Evolutionary conservation across 805 yeast species (phyloP).

Genomic region (Danielia oregonensis): DNA sequence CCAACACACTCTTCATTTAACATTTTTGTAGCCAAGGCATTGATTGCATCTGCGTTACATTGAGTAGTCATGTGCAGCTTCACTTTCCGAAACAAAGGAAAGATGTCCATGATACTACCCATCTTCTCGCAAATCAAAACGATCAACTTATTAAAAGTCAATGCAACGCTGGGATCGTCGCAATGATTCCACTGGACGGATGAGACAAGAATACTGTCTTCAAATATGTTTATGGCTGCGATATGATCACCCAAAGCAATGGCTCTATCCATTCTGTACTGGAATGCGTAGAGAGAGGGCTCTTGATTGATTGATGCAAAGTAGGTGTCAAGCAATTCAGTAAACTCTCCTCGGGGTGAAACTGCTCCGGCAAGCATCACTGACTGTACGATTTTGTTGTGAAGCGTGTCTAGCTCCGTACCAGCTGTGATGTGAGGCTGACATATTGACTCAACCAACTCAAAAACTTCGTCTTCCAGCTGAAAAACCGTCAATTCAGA

Average conservation of each 20-base stretch:
- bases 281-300: slow-evolving; percentile 22
- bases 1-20: slow-evolving; percentile 35
- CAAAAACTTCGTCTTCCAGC: background rate
- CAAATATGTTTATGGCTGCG: slow-evolving; percentile 27
- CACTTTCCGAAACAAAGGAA: slow-evolving; percentile 31
- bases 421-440: no score
- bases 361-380: slow-evolving; percentile 7
- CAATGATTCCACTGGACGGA: slow-evolving; percentile 10
- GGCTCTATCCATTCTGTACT: slow-evolving; percentile 27
- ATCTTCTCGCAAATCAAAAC: slow-evolving; percentile 31
- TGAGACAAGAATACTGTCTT: slow-evolving; percentile 23
- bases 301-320: slow-evolving; percentile 14
- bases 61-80: slow-evolving; percentile 33
- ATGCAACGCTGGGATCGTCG: slow-evolving; percentile 9
- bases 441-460: background rate
- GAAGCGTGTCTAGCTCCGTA: slow-evolving; percentile 3
- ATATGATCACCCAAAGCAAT: slow-evolving; percentile 15
- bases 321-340: slow-evolving; percentile 12
- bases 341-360: slow-evolving; percentile 20
- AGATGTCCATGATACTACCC: slow-evolving; percentile 20
- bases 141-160: slow-evolving; percentile 43
- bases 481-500: background rate
- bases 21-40: slow-evolving; percentile 25
- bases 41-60: slow-evolving; percentile 27
- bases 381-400: slow-evolving; percentile 13